phyloP scores from a whole-genome alignment of 805 yeast genomes.

The Cyberlindnera nakhonratchasimensis region DNA sequence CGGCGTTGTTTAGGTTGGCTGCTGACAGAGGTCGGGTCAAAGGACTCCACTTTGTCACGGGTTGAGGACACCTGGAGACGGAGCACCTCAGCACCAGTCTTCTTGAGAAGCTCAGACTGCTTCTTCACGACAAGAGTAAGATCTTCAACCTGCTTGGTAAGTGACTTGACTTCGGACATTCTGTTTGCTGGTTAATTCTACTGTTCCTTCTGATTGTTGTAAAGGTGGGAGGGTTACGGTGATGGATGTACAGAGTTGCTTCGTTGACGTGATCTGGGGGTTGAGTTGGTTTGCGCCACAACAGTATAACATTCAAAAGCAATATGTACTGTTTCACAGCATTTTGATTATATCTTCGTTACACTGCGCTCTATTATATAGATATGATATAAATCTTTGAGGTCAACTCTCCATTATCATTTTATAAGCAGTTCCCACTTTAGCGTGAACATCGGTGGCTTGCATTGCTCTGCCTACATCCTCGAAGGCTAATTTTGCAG shows the following conservation, averaged over 20 bases:
- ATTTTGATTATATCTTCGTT: too few species aligned
- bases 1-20: constrained; percentile 10
- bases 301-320: neutral
- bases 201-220: too few species aligned
- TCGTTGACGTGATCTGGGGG: constrained; percentile 4
- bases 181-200: too few species aligned
- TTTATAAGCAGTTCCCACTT: constrained; percentile 57
- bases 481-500: constrained; percentile 62
- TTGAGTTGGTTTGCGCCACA: neutral
- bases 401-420: constrained; percentile 16
- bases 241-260: neutral
- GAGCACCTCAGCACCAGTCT: constrained; percentile 78
- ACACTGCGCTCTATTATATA: too few species aligned
- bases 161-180: constrained; percentile 16
- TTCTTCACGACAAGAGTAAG: constrained; percentile 54
- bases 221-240: neutral
- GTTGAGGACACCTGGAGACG: constrained; percentile 60
- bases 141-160: constrained; percentile 41
- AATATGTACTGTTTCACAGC: too few species aligned
- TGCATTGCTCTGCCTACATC: constrained; percentile 75
- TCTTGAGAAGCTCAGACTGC: constrained; percentile 62
- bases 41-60: constrained; percentile 36
- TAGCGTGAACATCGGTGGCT: constrained; percentile 74
- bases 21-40: constrained; percentile 19
- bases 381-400: neutral